Conservation (phyloP, 2,329 filamentous ascomycete species). For the Fusarium metavorans region DNA sequence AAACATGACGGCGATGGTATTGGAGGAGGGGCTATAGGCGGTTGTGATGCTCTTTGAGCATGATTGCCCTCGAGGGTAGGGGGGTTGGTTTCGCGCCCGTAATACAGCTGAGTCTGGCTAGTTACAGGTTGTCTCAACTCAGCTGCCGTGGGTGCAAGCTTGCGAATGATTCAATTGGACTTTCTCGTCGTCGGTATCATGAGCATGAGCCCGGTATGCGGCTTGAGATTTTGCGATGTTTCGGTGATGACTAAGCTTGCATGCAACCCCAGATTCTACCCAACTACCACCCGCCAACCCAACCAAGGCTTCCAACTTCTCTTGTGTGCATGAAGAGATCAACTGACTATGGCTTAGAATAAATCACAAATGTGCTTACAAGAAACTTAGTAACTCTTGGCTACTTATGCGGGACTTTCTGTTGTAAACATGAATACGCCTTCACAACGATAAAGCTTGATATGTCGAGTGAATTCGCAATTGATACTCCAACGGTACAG, state of each 20-base stretch:
- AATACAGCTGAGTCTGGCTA: background rate
- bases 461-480: background rate
- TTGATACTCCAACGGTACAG: constrained; percentile 4
- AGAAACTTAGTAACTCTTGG: background rate
- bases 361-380: no score
- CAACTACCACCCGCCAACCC: background rate
- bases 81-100: background rate
- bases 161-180: background rate
- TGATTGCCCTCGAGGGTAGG: constrained; percentile 1
- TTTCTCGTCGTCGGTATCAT: background rate
- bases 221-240: constrained; percentile 22
- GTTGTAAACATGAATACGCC: background rate
- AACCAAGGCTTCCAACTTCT: background rate
- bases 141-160: background rate
- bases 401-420: background rate
- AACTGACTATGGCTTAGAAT: background rate
- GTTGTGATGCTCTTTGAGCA: constrained; percentile 14
- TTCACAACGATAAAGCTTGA: background rate
- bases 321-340: background rate
- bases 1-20: constrained; percentile 37
- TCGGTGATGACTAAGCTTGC: constrained; percentile 28
- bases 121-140: background rate
- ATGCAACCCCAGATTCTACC: constrained; percentile 29
- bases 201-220: background rate
- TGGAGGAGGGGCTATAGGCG: background rate